These are phyloP conservation scores for Mixia osmundae DNA, from an alignment of 1,284 basidiomycete genomes.

Conservation along the genomic window DNA sequence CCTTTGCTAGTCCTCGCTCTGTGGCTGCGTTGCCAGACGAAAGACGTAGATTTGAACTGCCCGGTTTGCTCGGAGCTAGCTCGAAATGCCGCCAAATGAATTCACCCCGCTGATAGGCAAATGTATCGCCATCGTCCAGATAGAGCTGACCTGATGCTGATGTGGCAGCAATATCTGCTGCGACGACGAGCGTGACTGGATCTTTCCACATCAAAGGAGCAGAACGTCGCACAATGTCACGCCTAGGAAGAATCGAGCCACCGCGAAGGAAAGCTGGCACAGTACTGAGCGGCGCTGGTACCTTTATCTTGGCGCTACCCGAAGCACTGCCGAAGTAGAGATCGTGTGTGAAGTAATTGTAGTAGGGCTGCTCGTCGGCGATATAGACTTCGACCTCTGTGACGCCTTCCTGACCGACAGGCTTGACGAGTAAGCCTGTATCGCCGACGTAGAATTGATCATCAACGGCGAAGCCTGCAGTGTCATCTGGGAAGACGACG, in stretches of 20 bases:
- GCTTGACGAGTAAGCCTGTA: constrained; percentile 76
- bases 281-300: constrained; percentile 51
- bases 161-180: constrained; percentile 38
- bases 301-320: constrained; percentile 37
- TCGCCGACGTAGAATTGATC: constrained; percentile 85
- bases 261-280: constrained; percentile 74
- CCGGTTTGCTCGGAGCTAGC: too few species aligned
- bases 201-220: constrained; percentile 72
- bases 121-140: constrained; percentile 82
- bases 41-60: too few species aligned
- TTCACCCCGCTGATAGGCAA: constrained; percentile 48
- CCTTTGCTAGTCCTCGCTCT: constrained; percentile 7
- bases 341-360: constrained; percentile 61
- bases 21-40: constrained; percentile 15
- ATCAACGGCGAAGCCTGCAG: constrained; percentile 60
- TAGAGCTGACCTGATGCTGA: constrained; percentile 63
- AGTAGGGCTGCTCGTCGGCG: constrained; percentile 74
- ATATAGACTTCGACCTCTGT: constrained; percentile 57
- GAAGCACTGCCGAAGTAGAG: constrained; percentile 42
- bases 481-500: constrained; percentile 70
- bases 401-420: constrained; percentile 52
- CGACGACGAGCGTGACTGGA: constrained; percentile 76
- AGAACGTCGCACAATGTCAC: constrained; percentile 63
- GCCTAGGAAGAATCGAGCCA: constrained; percentile 68
- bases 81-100: constrained; percentile 28